phyloP scores from a whole-genome alignment of 345 rosid species.

The Sisymbrium altissimum region DNA sequence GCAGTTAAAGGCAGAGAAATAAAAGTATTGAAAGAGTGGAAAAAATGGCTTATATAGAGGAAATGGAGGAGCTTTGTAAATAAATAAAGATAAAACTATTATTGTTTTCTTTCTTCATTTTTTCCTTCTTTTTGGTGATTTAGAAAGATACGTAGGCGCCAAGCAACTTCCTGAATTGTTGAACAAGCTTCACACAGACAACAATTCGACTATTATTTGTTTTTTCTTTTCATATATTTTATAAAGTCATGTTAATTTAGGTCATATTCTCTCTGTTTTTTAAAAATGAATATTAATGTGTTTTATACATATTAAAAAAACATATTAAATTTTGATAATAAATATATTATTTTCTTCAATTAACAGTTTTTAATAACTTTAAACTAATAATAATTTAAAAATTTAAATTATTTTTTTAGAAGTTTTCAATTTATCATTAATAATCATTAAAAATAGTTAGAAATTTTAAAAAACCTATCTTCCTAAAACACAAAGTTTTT shows the following conservation, averaged over 20 bases:
- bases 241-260: not conserved
- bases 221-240: not conserved
- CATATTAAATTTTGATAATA: too few species aligned
- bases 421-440: too few species aligned
- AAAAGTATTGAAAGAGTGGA: constrained; percentile 34
- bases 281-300: too few species aligned
- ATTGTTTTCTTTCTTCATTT: not conserved
- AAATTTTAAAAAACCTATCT: too few species aligned
- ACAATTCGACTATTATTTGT: constrained; percentile 9
- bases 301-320: too few species aligned
- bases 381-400: too few species aligned
- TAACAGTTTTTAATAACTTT: too few species aligned
- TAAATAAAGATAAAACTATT: constrained; percentile 7
- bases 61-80: constrained; percentile 19
- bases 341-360: too few species aligned
- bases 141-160: constrained; percentile 66
- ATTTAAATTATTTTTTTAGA: too few species aligned
- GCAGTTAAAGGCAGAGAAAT: constrained; percentile 57
- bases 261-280: too few species aligned
- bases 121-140: constrained; percentile 33
- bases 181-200: constrained; percentile 48
- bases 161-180: constrained; percentile 58
- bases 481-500: too few species aligned
- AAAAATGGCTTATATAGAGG: constrained; percentile 65
- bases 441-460: too few species aligned